Evolutionary conservation across 106 monocot species (phyloP).

Genomic region (Triglochin maritima): DNA sequence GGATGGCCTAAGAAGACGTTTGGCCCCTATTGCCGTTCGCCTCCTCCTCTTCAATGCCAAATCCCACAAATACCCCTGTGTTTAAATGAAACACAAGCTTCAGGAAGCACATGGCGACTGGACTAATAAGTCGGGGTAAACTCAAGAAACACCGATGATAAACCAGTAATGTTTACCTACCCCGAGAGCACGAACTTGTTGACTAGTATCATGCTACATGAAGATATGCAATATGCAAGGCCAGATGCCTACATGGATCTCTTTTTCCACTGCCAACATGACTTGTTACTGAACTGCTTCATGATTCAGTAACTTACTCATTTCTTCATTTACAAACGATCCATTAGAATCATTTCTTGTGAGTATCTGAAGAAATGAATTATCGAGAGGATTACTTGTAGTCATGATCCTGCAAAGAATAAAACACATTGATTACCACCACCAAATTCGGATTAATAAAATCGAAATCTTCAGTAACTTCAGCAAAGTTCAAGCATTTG

Average conservation of each 20-base stretch:
- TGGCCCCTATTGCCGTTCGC: too few species aligned
- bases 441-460: too few species aligned
- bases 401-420: constrained; percentile 22
- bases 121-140: too few species aligned
- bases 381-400: constrained; percentile 28
- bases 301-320: constrained; percentile 8
- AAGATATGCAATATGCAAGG: constrained; percentile 84
- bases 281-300: constrained; percentile 34
- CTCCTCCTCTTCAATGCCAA: too few species aligned
- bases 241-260: constrained; percentile 63
- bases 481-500: too few species aligned
- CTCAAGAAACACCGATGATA: too few species aligned
- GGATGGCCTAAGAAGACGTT: too few species aligned
- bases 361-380: constrained; percentile 26
- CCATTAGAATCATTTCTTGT: neutral
- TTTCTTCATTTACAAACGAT: neutral
- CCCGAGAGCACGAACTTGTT: constrained; percentile 89
- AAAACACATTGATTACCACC: neutral
- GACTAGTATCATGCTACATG: constrained; percentile 99
- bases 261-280: constrained; percentile 44
- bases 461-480: too few species aligned
- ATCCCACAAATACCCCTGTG: too few species aligned
- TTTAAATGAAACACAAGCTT: too few species aligned
- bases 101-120: too few species aligned
- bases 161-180: constrained; percentile 12